Evolutionary conservation across 352 stramenopile genomes (phyloP), one percentile per base, ranked within the genome.

Genomic region (Sclerospora graminicola): DNA sequence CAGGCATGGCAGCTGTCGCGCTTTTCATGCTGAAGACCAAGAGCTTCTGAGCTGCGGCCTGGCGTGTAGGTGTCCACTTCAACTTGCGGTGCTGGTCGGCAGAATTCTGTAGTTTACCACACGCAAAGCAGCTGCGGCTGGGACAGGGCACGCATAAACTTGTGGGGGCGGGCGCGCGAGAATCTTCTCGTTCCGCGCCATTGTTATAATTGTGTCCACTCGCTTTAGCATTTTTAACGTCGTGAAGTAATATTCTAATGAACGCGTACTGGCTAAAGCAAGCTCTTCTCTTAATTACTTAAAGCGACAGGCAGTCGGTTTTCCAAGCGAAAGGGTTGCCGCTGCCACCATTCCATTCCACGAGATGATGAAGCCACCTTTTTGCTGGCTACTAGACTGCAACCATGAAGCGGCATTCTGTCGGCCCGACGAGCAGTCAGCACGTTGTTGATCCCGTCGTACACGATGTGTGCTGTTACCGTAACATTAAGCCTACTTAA

Each of bases 21-120:
- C 26, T 90, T 23, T 38, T 88, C 41, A 55, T 66, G 1, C 34
- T 87, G 36, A 83, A 82, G 45, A 70, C 79, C 40, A 69, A 82
- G 42, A 76, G 51, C 43, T 55, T 53, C 37, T 71, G 67, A 57
- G 35, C 36, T 45, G 30, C 23, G 24, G 42, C 24, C 6, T 13
- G 16, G 38, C 27, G 19, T 16, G 5, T 19, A 42, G 39, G 23
- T 18, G 41, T 15, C 32, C 36, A 51, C 47, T 56, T 55, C 44
- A 59, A 62, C 48, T 43, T 45, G 19, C 8, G 19, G 39, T 34
- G 44, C 52, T 54, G 51, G 51, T 41, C 8, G 23, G 19, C 23
- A 31, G n/a, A 5, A 14, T 32, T 55, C 37, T 41, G 44, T 34
- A 39, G 36, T 31, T 41, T 47, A 32, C 27, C 8, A 19, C 21